Conservation (phyloP, 495 filamentous ascomycete species). For the Rusavskia elegans region DNA sequence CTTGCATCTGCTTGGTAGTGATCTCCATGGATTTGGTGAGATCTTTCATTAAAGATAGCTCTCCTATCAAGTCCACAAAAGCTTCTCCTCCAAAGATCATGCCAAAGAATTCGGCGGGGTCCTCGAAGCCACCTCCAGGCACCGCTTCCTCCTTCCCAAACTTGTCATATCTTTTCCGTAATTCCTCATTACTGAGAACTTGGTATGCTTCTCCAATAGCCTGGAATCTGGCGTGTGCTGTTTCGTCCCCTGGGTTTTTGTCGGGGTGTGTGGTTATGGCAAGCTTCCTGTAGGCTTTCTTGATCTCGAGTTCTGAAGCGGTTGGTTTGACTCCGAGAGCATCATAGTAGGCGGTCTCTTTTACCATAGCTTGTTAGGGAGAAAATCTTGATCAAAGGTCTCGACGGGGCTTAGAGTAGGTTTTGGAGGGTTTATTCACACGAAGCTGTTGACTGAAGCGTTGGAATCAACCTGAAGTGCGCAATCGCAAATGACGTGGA, state of each 20-base stretch:
- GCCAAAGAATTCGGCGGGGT: constrained; percentile 94
- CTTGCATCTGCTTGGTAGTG: constrained; percentile 55
- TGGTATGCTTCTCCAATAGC: constrained; percentile 96
- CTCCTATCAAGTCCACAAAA: constrained; percentile 80
- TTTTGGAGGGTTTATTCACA: too few species aligned
- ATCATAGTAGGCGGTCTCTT: constrained; percentile 82
- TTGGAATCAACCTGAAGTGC: too few species aligned
- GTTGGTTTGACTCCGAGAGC: constrained; percentile 72
- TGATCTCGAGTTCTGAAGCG: constrained; percentile 91
- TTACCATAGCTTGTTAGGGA: constrained; percentile 46
- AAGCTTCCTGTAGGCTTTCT: constrained; percentile 96
- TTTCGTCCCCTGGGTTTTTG: constrained; percentile 95
- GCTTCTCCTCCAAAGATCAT: constrained; percentile 98
- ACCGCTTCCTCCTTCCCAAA: constrained; percentile 86
- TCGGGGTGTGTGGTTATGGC: constrained; percentile 79
- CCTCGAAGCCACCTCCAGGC: constrained; percentile 80
- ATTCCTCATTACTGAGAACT: constrained; percentile 73
- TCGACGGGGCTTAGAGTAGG: too few species aligned
- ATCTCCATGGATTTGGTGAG: constrained; percentile 85
- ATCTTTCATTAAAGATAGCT: constrained; percentile 86
- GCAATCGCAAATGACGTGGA: too few species aligned
- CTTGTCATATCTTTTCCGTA: constrained; percentile 88
- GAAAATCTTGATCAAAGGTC: not conserved
- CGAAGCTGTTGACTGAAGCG: not conserved
- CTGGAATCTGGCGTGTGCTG: constrained; percentile 88